Evolutionary conservation across 257 asterid species (phyloP).

Genomic region (Lithospermum erythrorhizon): DNA sequence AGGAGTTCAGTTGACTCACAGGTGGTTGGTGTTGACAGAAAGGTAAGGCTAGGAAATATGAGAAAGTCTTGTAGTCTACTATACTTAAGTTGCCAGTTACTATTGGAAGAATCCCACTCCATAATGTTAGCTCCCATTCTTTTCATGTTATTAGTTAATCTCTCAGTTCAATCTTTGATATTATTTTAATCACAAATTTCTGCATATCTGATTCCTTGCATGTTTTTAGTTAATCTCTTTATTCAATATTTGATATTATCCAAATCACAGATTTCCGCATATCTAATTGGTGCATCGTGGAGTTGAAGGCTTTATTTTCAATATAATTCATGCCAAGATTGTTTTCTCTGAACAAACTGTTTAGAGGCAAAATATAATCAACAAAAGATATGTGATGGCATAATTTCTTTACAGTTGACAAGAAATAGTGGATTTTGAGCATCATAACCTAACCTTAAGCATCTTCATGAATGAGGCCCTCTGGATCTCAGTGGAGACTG

Average conservation of each 20-base stretch:
- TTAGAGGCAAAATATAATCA: neutral
- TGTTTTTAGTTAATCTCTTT: neutral
- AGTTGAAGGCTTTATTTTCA: neutral
- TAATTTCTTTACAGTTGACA: neutral
- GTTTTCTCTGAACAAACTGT: neutral
- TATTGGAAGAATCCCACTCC: conserved; percentile 22
- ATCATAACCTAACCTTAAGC: neutral
- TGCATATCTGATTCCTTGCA: neutral
- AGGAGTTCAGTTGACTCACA: conserved; percentile 33
- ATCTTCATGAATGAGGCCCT: neutral
- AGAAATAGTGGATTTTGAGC: neutral
- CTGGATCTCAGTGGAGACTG: neutral
- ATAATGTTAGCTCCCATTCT: conserved; percentile 7
- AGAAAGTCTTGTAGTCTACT: conserved; percentile 23
- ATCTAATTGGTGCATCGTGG: neutral
- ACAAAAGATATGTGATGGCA: neutral
- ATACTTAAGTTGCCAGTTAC: conserved; percentile 13
- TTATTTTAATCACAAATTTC: neutral
- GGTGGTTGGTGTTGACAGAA: conserved; percentile 31
- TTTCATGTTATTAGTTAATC: neutral
- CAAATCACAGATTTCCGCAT: neutral
- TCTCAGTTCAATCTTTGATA: neutral
- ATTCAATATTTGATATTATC: neutral
- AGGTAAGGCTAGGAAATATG: conserved; percentile 43
- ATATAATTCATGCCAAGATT: too few species aligned